Base-by-base conservation (phyloP, 2,329 filamentous ascomycete genomes). In the Apiospora aurea region DNA sequence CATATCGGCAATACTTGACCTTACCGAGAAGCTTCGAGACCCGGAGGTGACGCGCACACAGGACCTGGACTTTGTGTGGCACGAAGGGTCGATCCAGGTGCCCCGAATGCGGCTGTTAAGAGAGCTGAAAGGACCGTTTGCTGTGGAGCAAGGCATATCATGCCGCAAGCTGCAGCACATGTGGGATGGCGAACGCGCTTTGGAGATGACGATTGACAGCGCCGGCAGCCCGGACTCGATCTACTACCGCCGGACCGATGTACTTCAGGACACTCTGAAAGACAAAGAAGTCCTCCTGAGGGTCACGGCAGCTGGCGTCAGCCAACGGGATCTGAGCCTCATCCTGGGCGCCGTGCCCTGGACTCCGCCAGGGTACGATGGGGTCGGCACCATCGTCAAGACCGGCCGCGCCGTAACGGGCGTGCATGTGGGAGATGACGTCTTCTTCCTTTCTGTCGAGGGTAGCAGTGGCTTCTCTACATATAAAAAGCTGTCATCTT, bases 241-340 rank as follows among this genome's bases (percentile, higher is more conserved):
- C 41, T 77, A 77, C 61, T 79, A 75, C 38, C 72, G 74, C 18
- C 69, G 75, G 34, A 75, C 70, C 1, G 67, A 76, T 11, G 49
- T 53, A 8, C 49, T 75, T 2, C 53, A 74, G 14, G 34, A 64
- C 10, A 68, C 61, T 3, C 29, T 83, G 78, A 44, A 77, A 73
- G 1, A 78, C 81, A 71, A 83, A 76, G 77, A 79, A 83, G 75
- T 80, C 14, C 78, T 79, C 70, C 75, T 80, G 49, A 74, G 73
- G 24, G 76, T 80, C 11, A 70, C 73, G 29, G 79, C 78, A 7
- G 73, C 79, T 11, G 77, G 78, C 2, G 76, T 80, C 43, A 80
- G 79, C 49, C 51, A 53, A 38, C 75, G 75, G 1, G 77, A 79
- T 64, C 72, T 79, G 0, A 69, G 71, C 21, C 70, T 76, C 4